phyloP scores from a whole-genome alignment of 371 early-diverging fungal genomes.

The Mortierella sp. region DNA sequence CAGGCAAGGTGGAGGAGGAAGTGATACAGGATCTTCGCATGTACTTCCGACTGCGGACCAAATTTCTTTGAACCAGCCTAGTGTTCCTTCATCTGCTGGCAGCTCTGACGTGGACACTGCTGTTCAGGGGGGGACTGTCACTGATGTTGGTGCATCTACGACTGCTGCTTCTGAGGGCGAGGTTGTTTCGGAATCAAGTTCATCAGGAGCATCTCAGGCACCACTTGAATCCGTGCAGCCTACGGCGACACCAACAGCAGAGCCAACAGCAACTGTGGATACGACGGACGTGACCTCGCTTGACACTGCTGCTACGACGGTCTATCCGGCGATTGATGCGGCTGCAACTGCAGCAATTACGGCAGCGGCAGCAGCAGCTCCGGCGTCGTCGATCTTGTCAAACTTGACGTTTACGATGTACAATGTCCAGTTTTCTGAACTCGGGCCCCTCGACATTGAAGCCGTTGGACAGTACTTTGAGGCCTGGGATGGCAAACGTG shows the following conservation, averaged over 20 bases:
- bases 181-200: background rate
- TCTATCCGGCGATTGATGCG: background rate
- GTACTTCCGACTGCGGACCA: constrained; percentile 15
- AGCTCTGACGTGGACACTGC: background rate
- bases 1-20: background rate
- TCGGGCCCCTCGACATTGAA: constrained; percentile 48
- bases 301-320: background rate
- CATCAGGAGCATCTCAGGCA: background rate
- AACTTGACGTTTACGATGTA: background rate
- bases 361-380: background rate
- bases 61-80: background rate
- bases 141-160: background rate
- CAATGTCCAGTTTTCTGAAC: constrained; percentile 31
- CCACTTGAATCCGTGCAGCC: too few species aligned
- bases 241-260: background rate
- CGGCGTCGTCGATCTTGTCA: background rate
- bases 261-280: background rate
- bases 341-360: background rate
- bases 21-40: background rate
- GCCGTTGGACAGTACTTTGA: constrained; percentile 53
- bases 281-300: background rate
- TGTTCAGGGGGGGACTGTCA: background rate
- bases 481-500: constrained; percentile 42
- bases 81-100: background rate
- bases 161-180: background rate